These are phyloP conservation scores for Penicillium sp. DNA, from an alignment of 2,329 filamentous ascomycete genomes.

Conservation along the genomic window DNA sequence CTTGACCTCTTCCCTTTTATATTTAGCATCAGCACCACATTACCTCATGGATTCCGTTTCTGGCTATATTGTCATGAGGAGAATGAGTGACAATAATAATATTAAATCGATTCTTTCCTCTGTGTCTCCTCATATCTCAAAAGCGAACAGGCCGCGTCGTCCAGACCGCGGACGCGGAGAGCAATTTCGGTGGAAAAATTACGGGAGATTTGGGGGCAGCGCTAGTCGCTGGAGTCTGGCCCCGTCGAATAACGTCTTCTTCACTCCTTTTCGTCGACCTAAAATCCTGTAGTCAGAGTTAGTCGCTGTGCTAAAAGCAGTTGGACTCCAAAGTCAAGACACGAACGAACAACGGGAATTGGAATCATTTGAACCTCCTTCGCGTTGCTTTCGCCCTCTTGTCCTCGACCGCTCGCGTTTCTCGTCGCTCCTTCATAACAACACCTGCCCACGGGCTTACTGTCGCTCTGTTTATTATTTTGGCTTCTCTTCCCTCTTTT, in stretches of 20 bases:
- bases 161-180: background rate
- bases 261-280: slow-evolving; percentile 7
- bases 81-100: background rate
- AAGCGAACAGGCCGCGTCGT: background rate
- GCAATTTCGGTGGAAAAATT: slow-evolving; percentile 16
- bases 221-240: slow-evolving; percentile 4
- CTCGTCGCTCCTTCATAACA: slow-evolving; percentile 20
- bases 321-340: background rate
- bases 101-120: background rate
- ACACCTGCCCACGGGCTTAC: slow-evolving; percentile 12
- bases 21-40: background rate
- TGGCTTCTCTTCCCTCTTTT: slow-evolving; percentile 3
- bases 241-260: slow-evolving; percentile 16
- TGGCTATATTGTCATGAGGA: background rate
- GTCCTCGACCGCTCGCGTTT: slow-evolving; percentile 25
- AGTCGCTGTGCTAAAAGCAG: slow-evolving; percentile 9
- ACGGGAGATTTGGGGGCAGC: slow-evolving; percentile 16
- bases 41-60: background rate
- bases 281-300: slow-evolving; percentile 11
- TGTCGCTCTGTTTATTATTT: slow-evolving; percentile 19
- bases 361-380: slow-evolving; percentile 9
- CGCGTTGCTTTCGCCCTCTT: slow-evolving; percentile 13
- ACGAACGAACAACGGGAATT: slow-evolving; percentile 14
- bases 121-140: background rate
- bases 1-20: slow-evolving; percentile 19